Evolutionary conservation across 192 early-diverging fungal genomes (phyloP).

Genomic region (Backusella westeae): DNA sequence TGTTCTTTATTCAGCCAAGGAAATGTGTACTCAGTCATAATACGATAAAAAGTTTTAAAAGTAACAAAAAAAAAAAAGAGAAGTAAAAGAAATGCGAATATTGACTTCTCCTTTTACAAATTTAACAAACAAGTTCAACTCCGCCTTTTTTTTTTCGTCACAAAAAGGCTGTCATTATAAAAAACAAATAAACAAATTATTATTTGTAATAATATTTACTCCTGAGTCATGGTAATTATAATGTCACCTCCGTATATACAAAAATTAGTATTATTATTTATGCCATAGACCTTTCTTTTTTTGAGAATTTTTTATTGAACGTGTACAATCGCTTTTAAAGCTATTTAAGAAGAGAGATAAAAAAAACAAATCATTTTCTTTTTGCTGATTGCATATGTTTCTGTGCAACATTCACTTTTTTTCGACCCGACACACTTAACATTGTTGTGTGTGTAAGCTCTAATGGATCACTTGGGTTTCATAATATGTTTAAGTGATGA

Average conservation of each 20-base stretch:
- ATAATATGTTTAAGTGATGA: neutral
- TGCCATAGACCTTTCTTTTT: neutral
- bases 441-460: neutral
- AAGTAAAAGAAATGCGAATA: neutral
- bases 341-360: neutral
- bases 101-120: neutral
- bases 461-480: neutral
- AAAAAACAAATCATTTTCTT: neutral
- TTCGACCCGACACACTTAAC: neutral
- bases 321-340: neutral
- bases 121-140: neutral
- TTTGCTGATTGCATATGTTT: constrained; percentile 3
- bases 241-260: neutral
- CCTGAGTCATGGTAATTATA: neutral
- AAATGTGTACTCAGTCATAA: neutral
- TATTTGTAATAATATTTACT: constrained; percentile 1
- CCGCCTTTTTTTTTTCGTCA: neutral
- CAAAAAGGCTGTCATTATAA: neutral
- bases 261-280: neutral
- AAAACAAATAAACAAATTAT: neutral
- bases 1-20: neutral
- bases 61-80: neutral
- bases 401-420: neutral
- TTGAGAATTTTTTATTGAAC: neutral
- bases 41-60: neutral